Base-by-base conservation (phyloP, 2,329 filamentous ascomycete species). In the Fusarium sp. region DNA sequence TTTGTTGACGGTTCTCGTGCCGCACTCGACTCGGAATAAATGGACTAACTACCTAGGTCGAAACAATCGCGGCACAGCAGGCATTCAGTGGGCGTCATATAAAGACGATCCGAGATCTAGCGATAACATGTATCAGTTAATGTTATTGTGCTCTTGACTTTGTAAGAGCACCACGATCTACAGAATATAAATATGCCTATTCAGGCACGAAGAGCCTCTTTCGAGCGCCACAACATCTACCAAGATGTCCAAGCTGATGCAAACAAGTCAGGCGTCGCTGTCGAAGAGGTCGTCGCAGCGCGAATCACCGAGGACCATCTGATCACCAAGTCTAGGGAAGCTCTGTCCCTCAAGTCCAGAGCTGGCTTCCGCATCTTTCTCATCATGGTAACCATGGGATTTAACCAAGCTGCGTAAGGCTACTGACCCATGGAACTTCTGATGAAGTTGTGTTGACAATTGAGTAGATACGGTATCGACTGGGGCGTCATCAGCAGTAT, bases 401-500 rank as follows among this genome's bases (percentile, higher is more conserved):
- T 47, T 6, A 73, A 74, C 7, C 69, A 73, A 20, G 71, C 69
- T 26, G 70, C 54, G 68, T 73, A 48, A 55, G 26, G 13, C 26
- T 11, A 41, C 38, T 26, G 6, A 12, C 8, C 3, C 28, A 30
- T 22, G 9, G 2, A 7, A 24, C 8, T 1, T 38, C 20, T 24
- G 24, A 28, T 17, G 5, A 28, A 11, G 20, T 3, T 13, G 17
- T 7, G 20, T 12, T 58, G 26, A 63, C 28, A 9, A 1, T 30
- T n/a, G 2, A 8, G 15, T 10, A 75, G 72, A 14, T 77, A 75
- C 18, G 75, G 75, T 47, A 73, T 77, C 48, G 75, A 77, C 28
- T 77, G 75, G 74, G 75, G 72, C 24, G 75, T 77, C 10, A 61
- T 77, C 32, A 74, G 75, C 39, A 70, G 74, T 14, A 77, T 77